These are phyloP conservation scores for Cyanidioschyzon merolae DNA, from an alignment of 23 red algal species.

Conservation along the genomic window DNA sequence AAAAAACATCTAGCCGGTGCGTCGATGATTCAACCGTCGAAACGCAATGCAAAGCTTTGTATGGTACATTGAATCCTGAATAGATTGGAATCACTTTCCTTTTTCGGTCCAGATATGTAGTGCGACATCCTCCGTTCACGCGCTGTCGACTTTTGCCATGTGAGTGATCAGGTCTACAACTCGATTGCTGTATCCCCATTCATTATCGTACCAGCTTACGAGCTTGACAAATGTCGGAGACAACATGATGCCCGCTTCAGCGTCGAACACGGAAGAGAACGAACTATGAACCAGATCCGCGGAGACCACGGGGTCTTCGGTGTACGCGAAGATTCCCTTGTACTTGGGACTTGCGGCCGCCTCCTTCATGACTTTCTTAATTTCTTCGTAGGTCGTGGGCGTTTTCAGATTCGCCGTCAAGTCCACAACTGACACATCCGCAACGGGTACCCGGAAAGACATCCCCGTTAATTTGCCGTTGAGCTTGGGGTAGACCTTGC, in stretches of 20 bases:
- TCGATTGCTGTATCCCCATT: constrained; percentile 95
- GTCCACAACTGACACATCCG: constrained; percentile 97
- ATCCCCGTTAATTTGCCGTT: constrained; percentile 99
- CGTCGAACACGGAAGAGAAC: constrained; percentile 91
- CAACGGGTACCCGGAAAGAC: constrained; percentile 94
- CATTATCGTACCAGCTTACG: constrained; percentile 98
- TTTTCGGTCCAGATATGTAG: too few relatives aligned
- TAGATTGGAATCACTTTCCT: too few relatives aligned
- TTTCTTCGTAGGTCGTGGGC: constrained; percentile 87
- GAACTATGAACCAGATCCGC: constrained; percentile 88
- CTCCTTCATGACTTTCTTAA: constrained; percentile 88
- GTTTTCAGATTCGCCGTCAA: constrained; percentile 70
- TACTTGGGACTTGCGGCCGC: constrained; percentile 60
- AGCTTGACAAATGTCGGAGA: constrained; percentile 90
- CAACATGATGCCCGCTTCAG: constrained; percentile 91
- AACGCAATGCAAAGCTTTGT: neutral
- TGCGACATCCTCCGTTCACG: too few relatives aligned
- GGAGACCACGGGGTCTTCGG: constrained; percentile 84
- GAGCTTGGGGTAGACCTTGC: constrained; percentile 96
- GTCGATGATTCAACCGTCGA: too few relatives aligned
- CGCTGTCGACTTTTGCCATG: constrained; percentile 57
- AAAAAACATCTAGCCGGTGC: too few relatives aligned
- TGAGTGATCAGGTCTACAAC: constrained; percentile 91
- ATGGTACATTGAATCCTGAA: neutral
- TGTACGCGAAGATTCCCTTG: constrained; percentile 94